Evolutionary conservation across 768 basidiomycete species (phyloP), one percentile per base, ranked within the genome.

Genomic region (Tylopilus vinaceipallidus): DNA sequence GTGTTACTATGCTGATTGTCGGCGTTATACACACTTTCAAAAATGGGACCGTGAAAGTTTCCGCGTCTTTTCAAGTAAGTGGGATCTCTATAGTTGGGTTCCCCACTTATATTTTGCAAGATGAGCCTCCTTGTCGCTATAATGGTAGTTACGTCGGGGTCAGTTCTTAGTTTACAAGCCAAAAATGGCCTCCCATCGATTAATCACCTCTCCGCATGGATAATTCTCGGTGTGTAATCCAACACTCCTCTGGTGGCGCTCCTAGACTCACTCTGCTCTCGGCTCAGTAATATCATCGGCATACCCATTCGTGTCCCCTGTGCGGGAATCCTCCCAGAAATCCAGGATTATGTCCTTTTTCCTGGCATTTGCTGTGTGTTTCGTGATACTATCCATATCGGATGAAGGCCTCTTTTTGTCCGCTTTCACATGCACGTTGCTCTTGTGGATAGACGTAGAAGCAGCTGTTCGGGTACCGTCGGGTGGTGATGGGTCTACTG

Each of bases 341-440:
- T 77, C 81, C 1, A 83, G 78, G 57, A 71, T 86, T 13, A 65
- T 84, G 30, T 73, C 75, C 24, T 80, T 82, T 58, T 88, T 88
- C 64, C 76, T 90, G 37, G 81, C 82, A 6, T 87, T 91, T 53
- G 78, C 81, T 0, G 83, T 84, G 3, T 84, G 82, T 58, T 92
- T 92, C 52, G 75, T 91, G 27, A 75, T 91, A 30, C 75, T 94
- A 14, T 89, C 90, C 2, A 87, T 92, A 63, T 86, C 86, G 49
- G 80, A 84, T 20, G 91, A 93, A 60, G 86, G 84, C 0, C 72
- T 91, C 14, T 93, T 94, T 66, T 91, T 84, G 57, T 71, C 79
- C 16, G 74, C 80, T 10, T 91, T 84, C 60, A 80, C 81, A 0
- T 69, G 70, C n/a, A 82, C 82, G 5, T 65, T 92, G 29, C 65